Evolutionary conservation across 2,329 filamentous ascomycete genomes (phyloP).

Genomic region (Aspergillus fijiensis): DNA sequence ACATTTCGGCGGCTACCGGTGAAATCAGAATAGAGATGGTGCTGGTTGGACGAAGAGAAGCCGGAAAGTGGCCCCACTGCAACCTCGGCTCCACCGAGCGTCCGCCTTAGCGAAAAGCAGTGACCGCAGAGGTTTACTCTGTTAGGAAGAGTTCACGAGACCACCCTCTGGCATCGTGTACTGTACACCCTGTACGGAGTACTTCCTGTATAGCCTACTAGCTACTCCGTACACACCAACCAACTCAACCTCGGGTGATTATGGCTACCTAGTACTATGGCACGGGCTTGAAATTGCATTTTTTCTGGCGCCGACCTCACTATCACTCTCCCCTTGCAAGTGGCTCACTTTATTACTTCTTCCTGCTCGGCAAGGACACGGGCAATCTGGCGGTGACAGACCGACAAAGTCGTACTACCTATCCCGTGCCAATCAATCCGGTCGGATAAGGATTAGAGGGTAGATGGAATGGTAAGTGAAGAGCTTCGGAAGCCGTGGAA

Average conservation of each 20-base stretch:
- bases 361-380: background rate
- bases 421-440: conserved; percentile 8
- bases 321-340: conserved; percentile 3
- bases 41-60: conserved; percentile 15
- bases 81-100: conserved; percentile 6
- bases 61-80: conserved; percentile 7
- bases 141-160: conserved; percentile 22
- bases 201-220: background rate
- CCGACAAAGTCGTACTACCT: background rate
- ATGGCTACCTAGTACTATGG: background rate
- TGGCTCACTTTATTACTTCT: background rate
- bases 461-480: background rate
- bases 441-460: conserved; percentile 2
- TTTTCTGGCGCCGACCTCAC: background rate
- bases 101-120: background rate
- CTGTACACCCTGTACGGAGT: background rate
- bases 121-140: conserved; percentile 13
- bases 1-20: conserved; percentile 2
- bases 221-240: background rate
- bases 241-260: background rate
- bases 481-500: background rate
- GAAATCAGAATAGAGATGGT: conserved; percentile 10
- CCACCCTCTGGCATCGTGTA: background rate
- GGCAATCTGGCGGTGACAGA: conserved; percentile 8
- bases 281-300: background rate